Conservation (phyloP, 2,329 filamentous ascomycete species). For the Fusarium burgessii region DNA sequence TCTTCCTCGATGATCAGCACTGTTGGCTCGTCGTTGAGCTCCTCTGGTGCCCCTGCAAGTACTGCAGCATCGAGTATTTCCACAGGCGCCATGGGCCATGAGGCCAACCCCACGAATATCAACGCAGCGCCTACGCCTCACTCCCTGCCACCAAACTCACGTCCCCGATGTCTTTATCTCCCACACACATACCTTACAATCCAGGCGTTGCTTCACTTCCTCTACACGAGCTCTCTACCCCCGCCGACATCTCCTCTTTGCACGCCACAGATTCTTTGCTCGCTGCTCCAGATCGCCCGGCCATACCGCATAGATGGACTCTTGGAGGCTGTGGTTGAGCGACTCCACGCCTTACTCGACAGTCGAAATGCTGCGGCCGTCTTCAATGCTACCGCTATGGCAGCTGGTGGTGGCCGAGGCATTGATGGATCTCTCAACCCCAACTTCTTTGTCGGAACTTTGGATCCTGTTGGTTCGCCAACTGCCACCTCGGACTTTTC, state of each 20-base stretch:
- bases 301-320: slow-evolving; percentile 95
- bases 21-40: slow-evolving; percentile 55
- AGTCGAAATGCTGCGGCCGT: slow-evolving; percentile 95
- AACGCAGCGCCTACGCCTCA: slow-evolving; percentile 69
- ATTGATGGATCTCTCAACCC: slow-evolving; percentile 76
- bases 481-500: slow-evolving; percentile 52
- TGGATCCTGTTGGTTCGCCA: slow-evolving; percentile 57
- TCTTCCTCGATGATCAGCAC: slow-evolving; percentile 62
- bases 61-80: slow-evolving; percentile 60
- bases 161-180: slow-evolving; percentile 89
- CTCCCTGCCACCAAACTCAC: slow-evolving; percentile 69
- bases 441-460: slow-evolving; percentile 68
- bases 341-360: slow-evolving; percentile 88
- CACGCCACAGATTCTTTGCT: slow-evolving; percentile 95
- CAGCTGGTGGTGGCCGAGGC: slow-evolving; percentile 89
- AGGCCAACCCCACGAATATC: slow-evolving; percentile 56
- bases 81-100: slow-evolving; percentile 50
- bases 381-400: slow-evolving; percentile 98
- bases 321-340: slow-evolving; percentile 90
- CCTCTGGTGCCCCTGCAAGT: slow-evolving; percentile 55
- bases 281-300: slow-evolving; percentile 89
- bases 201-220: slow-evolving; percentile 88
- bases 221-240: slow-evolving; percentile 93
- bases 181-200: slow-evolving; percentile 92
- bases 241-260: slow-evolving; percentile 81